Conservation (phyloP, 2,329 filamentous ascomycete genomes). For the Paraconiothyrium sp. region DNA sequence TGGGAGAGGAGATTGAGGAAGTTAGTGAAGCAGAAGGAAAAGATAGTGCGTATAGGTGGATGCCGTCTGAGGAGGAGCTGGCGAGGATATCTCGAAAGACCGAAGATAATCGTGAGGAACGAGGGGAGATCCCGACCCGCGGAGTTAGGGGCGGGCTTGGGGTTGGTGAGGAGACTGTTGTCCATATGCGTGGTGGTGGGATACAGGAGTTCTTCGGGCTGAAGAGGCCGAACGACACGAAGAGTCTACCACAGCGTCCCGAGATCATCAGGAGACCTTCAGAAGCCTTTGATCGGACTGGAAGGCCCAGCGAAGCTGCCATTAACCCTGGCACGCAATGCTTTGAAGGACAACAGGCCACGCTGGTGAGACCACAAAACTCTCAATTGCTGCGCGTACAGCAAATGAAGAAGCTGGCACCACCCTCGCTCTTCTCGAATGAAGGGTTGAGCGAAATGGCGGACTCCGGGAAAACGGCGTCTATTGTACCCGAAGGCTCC, state of each 20-base stretch:
- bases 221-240: not conserved
- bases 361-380: not conserved
- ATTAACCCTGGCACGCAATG: not conserved
- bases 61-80: not conserved
- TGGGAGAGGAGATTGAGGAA: not conserved
- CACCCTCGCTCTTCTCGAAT: not conserved
- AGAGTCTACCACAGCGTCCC: not conserved
- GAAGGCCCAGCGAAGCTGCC: no score
- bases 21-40: not conserved
- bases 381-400: not conserved
- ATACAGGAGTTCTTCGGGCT: constrained; percentile 1
- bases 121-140: not conserved
- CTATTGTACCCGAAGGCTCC: constrained; percentile 1
- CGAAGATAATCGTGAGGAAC: not conserved
- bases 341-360: not conserved
- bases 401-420: not conserved
- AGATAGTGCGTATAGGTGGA: not conserved
- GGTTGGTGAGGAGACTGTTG: not conserved
- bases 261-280: constrained; percentile 5
- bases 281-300: not conserved
- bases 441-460: not conserved
- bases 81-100: not conserved
- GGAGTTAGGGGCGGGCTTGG: not conserved
- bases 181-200: constrained; percentile 7
- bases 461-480: not conserved